A percentile compares a stretch with the other conserved stretches of the same genome.
Conservation (phyloP, 2,329 filamentous ascomycete genomes). For the Cordyceps cateniannulata region DNA sequence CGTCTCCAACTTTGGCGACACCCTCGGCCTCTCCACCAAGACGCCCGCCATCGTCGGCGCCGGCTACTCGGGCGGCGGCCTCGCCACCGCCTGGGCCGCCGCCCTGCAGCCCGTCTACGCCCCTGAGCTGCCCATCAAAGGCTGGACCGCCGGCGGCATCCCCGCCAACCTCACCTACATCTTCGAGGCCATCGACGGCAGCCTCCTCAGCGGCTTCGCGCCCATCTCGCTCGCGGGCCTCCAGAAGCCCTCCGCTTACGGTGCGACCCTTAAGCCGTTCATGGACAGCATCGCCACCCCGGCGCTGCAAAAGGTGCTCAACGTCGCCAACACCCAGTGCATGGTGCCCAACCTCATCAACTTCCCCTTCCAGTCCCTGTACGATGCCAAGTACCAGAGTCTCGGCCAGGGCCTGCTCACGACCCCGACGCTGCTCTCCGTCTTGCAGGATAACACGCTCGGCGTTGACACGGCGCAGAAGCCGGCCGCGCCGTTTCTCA, state of each 20-base stretch:
- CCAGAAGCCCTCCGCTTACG: constrained; percentile 3
- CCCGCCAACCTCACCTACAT: background rate
- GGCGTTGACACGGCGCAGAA: constrained; percentile 2
- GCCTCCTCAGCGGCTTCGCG: background rate
- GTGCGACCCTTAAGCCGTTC: background rate
- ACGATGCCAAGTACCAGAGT: constrained; percentile 1
- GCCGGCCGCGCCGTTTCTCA: constrained; percentile 3
- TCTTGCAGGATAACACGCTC: constrained; percentile 1
- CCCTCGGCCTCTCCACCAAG: background rate
- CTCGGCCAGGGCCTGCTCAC: background rate
- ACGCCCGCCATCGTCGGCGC: background rate
- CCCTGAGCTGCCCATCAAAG: constrained; percentile 1
- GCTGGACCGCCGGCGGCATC: background rate
- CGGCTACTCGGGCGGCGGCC: constrained; percentile 4
- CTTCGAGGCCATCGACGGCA: background rate
- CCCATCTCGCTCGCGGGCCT: constrained; percentile 26
- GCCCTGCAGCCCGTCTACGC: constrained; percentile 2
- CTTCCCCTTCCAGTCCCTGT: constrained; percentile 6
- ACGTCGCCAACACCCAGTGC: background rate
- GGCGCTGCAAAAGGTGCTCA: background rate
- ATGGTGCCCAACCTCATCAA: background rate
- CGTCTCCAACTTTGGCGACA: background rate
- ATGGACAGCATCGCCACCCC: background rate
- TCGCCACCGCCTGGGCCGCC: constrained; percentile 6
- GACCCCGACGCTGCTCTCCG: background rate